Base-by-base conservation (phyloP, 2,329 filamentous ascomycete species). In the Graphium sp. region DNA sequence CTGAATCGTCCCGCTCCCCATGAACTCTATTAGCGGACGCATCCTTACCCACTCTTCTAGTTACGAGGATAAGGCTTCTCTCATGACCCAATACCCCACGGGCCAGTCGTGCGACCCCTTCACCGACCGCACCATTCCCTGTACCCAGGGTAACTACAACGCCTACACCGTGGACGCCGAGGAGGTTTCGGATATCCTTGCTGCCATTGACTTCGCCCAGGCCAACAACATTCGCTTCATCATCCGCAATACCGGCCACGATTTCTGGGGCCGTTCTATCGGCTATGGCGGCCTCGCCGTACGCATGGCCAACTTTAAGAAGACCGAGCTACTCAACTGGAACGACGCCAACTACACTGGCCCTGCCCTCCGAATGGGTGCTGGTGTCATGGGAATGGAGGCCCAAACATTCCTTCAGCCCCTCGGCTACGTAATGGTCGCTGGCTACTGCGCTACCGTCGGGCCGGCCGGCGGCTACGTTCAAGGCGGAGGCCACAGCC, bases 221-320 rank as follows among this genome's bases (percentile, higher is more conserved):
- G 35, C 49, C 16, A 45, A 48, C 18, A 48, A 50, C 26, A 39
- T 55, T 15, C 48, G 53, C 4, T 37, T 54, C 14, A 41, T 52
- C 7, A 37, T 51, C n/a, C n/a, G n/a, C n/a, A 53, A 66, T 44
- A 68, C 62, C 0, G 62, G 60, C 13, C 64, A 68, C 37, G 60
- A 66, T 37, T 65, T 60, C 37, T 46, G 52, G 18, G 50, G 50
- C 13, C 45, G 44, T 16, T 54, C 50, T 2, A 48, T 48, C 9
- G 52, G 55, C n/a, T 38, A 39, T 0, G 48, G 51, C 3, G 40
- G 45, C 2, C 41, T 58, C 4, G 38, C 42, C 3, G 32, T 58
- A 2, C 55, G 52, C 53, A 56, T 47, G 13, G 46, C 54, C 30
- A 41, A 52, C 32, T 38, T 58, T 9, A 53, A 56, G 34, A 22